phyloP scores from a whole-genome alignment of 805 yeast species.

The Saturnispora dispora region DNA sequence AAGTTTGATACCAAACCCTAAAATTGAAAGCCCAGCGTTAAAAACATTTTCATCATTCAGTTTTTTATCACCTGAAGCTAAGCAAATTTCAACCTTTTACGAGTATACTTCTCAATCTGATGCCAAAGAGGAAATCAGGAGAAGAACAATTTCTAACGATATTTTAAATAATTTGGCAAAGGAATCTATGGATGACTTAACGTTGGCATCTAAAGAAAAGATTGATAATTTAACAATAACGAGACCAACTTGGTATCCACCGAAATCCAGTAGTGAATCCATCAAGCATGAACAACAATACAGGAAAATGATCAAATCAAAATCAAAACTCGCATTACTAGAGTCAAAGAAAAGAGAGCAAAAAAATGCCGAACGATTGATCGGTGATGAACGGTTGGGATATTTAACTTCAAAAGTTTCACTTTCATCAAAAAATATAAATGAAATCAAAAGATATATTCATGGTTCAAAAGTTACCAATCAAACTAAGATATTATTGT shows the following conservation, averaged over 20 bases:
- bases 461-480: constrained; percentile 26
- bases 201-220: constrained; percentile 54
- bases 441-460: constrained; percentile 27
- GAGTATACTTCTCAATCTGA: constrained; percentile 29
- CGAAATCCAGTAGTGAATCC: constrained; percentile 46
- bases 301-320: constrained; percentile 27
- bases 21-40: constrained; percentile 14
- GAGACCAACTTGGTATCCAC: constrained; percentile 67
- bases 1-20: neutral
- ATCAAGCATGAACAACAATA: constrained; percentile 50
- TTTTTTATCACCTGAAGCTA: constrained; percentile 29
- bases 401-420: constrained; percentile 22
- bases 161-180: neutral
- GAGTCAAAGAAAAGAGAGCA: constrained; percentile 28
- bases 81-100: constrained; percentile 34
- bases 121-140: constrained; percentile 29
- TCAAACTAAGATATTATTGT: constrained; percentile 14
- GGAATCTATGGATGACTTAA: constrained; percentile 42
- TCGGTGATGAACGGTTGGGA: constrained; percentile 28
- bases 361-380: constrained; percentile 23
- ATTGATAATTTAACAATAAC: constrained; percentile 45
- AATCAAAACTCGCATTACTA: constrained; percentile 25
- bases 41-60: constrained; percentile 23
- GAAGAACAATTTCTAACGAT: constrained; percentile 25
- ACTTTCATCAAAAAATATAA: constrained; percentile 23